Evolutionary conservation across 1,284 basidiomycete species (phyloP).

Genomic region (Tilletia indica): DNA sequence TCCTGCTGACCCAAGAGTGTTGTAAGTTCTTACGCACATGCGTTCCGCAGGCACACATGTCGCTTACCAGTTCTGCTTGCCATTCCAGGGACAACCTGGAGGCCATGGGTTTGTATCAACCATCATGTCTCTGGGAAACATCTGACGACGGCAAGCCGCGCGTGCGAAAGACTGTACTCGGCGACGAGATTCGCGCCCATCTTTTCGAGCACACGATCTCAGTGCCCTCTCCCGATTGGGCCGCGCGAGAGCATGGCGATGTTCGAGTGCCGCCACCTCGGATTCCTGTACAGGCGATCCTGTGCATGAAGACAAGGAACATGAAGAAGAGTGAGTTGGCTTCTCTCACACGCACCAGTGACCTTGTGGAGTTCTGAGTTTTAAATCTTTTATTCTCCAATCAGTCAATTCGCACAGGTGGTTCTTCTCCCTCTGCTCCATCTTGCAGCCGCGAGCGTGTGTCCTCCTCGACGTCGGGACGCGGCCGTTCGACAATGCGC

Average conservation of each 20-base stretch:
- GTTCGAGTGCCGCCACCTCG: slow-evolving; percentile 11
- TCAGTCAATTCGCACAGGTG: slow-evolving; percentile 21
- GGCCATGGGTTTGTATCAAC: slow-evolving; percentile 23
- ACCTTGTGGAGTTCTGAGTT: background rate
- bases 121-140: slow-evolving; percentile 15
- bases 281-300: slow-evolving; percentile 20
- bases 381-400: background rate
- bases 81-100: slow-evolving; percentile 19
- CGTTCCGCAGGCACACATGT: background rate
- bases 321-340: slow-evolving; percentile 19
- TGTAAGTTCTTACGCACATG: background rate
- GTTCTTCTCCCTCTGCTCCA: slow-evolving; percentile 23
- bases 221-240: slow-evolving; percentile 20
- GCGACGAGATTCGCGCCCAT: slow-evolving; percentile 20
- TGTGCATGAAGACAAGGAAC: slow-evolving; percentile 20
- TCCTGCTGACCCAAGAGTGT: slow-evolving; percentile 20
- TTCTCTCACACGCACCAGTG: too few species aligned
- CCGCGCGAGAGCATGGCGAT: slow-evolving; percentile 14
- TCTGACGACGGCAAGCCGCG: slow-evolving; percentile 40
- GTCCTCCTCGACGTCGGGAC: slow-evolving; percentile 20
- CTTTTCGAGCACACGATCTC: slow-evolving; percentile 20
- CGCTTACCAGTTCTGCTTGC: background rate
- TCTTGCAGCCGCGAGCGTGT: slow-evolving; percentile 19
- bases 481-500: slow-evolving; percentile 16
- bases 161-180: slow-evolving; percentile 29